Evolutionary conservation across 2,329 filamentous ascomycete species (phyloP), one percentile per base, ranked within the genome.

Genomic region (Botryotinia globosa): DNA sequence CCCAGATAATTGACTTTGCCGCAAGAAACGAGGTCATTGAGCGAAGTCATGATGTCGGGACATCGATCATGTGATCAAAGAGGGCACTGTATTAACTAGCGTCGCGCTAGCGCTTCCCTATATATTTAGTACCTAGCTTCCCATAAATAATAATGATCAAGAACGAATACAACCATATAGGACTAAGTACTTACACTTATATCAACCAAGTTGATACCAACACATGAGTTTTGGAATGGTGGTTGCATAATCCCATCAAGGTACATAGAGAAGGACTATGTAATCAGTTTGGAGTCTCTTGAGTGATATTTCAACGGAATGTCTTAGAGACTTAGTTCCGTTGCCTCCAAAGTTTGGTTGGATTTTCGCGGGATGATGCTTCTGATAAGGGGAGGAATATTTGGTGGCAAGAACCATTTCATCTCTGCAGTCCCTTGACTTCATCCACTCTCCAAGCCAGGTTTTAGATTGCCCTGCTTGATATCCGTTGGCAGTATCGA

Each of bases 401-500:
- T 88, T 88, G 29, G 87, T 88, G 0, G 87, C 85, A 32, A 89
- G 76, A 45, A 88, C 84, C 64, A 88, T 84, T 32, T 75, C 54
- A 75, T 87, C 84, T 0, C 89, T 84, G 76, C 85, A 86, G 16
- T 81, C 77, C n/a, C 84, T 83, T 3, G 76, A 69, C 0, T 78
- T 70, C 82, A 89, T 85, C 86, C 87, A 90, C 75, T 89, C 86
- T 29, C 88, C 88, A 29, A 90, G 77, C 84, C 85, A 88, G 20
- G 73, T 77, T 75, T 90, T 88, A 0, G 86, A 88, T 77, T 90
- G 81, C 69, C 85, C 87, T 73, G 84, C 76, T 76, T 90, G 87
- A 80, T 90, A 90, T 75, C 83, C 84, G 81, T 86, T 88, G 51
- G 72, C 74, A 20, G 88, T 91, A 80, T 91, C 89, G 78, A 91